These are phyloP conservation scores for Liriodendron chinense DNA, from an alignment of 164 flowering plant species.

Conservation along the genomic window DNA sequence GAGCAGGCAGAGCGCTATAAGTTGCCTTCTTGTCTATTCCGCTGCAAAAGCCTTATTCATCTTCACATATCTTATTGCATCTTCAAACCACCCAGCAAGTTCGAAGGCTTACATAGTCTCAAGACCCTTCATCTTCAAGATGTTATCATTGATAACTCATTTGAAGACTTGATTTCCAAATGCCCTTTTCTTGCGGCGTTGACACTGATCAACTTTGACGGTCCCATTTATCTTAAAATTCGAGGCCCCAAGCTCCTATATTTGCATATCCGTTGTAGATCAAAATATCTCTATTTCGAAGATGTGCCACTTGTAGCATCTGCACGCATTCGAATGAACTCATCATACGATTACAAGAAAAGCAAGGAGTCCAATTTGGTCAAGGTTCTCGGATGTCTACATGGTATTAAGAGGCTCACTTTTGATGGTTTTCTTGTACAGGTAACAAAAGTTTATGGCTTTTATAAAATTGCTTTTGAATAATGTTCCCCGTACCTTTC, in stretches of 20 bases:
- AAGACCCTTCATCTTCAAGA: constrained; percentile 53
- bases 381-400: no score
- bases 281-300: no score
- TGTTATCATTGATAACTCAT: constrained; percentile 36
- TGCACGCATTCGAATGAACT: no score
- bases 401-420: no score
- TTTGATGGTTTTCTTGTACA: no score
- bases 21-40: constrained; percentile 59
- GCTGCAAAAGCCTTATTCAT: constrained; percentile 37
- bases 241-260: constrained; percentile 7
- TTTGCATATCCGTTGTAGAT: no score
- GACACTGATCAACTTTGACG: constrained; percentile 7
- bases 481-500: no score
- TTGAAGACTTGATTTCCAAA: constrained; percentile 19
- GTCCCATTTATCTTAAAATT: constrained; percentile 3
- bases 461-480: no score
- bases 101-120: constrained; percentile 50
- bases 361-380: no score
- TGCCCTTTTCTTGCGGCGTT: constrained; percentile 16
- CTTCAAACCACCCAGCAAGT: constrained; percentile 39
- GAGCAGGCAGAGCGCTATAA: constrained; percentile 32
- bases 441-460: no score
- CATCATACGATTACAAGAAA: no score
- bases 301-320: no score
- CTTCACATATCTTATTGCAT: constrained; percentile 63